These are phyloP conservation scores for Beauveria pseudobassiana DNA, from an alignment of 2,329 filamentous ascomycete genomes.

Conservation along the genomic window DNA sequence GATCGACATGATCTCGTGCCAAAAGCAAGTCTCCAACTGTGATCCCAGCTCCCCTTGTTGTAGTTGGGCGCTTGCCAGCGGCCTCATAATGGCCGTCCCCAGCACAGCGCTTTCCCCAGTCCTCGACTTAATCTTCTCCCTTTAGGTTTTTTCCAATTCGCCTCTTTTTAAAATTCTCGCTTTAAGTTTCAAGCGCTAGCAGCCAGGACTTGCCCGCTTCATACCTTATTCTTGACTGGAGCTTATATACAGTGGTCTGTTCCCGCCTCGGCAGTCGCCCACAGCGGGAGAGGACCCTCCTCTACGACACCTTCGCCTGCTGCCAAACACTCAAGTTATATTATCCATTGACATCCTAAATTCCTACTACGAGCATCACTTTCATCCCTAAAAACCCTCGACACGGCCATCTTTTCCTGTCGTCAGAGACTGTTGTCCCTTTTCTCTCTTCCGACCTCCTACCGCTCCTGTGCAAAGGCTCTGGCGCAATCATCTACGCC, in stretches of 20 bases:
- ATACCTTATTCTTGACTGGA: background rate
- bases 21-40: background rate
- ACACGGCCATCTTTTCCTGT: background rate
- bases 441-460: background rate
- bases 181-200: background rate
- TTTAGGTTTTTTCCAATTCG: background rate
- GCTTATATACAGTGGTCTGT: background rate
- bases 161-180: background rate
- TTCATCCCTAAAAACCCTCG: background rate
- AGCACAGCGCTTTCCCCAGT: background rate
- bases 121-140: background rate
- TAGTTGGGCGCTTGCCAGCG: background rate
- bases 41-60: background rate
- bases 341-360: background rate
- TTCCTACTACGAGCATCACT: background rate
- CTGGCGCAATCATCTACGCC: too few relatives aligned
- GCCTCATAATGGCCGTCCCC: background rate
- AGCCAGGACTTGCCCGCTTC: background rate
- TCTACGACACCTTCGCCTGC: slow-evolving; percentile 1
- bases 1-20: slow-evolving; percentile 14
- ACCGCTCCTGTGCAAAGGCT: background rate
- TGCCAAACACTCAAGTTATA: background rate
- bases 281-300: background rate
- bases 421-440: background rate
- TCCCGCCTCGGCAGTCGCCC: background rate